Evolutionary conservation across 129 eudicot species (phyloP), one percentile per base, ranked within the genome.

Genomic region (Rutidosis leptorrhynchoides): DNA sequence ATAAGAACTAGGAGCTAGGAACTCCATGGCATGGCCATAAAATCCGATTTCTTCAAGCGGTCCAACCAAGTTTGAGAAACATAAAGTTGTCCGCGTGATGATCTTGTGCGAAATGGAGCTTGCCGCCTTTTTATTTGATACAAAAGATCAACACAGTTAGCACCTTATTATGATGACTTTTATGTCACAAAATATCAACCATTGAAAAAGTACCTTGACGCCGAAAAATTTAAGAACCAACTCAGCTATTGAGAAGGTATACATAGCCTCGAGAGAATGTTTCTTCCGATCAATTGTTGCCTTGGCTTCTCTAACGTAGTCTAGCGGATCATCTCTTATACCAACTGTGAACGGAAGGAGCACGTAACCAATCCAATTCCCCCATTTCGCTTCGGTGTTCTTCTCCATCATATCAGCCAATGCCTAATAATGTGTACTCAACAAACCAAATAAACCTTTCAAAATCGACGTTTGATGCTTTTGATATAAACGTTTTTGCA

Each of bases 11-110:
- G 87, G 84, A 54, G 87, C 85, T 49, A 82, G 77, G 67, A 17
- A 85, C 58, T 80, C 75, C 58, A 85, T 55, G 48, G 76, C 78
- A 42, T 82, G 85, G 16, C 87, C 91, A 70, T 71, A 82, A 16
- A 85, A 74, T n/a, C 85, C 74, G 29, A 72, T 85, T 43, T 85
- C 92, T 77, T 85, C 85, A 0, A 69, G 58, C 1, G 91, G 85
- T 43, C 92, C 87, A 26, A 77, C 87, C 35, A 85, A 26, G 57
- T 82, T 85, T 70, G 86, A 81, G 90, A 84, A 84, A 64, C 76
- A 61, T 68, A 84, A 52, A 19, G 90, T 78, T 68, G 87, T 75
- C 21, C 70, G 70, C 1, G 80, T 56, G 24, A 78, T 22, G 37
- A 81, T 46, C 43, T 67, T 75, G 62, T 76, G 80, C 0, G 84